Evolutionary conservation across 805 yeast species (phyloP).

Genomic region (Spathaspora gorwiae): DNA sequence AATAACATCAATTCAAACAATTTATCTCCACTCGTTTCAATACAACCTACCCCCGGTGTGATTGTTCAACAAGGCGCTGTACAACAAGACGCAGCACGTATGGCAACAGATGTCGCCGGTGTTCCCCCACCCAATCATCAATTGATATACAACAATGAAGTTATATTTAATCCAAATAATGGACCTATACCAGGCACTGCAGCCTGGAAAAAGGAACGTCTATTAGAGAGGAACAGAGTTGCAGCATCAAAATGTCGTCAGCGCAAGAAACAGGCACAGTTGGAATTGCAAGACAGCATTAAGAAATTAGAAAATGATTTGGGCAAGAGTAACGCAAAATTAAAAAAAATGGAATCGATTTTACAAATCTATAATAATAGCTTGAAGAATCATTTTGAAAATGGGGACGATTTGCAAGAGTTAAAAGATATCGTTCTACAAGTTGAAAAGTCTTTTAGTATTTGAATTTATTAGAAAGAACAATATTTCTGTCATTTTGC

Average conservation of each 20-base stretch:
- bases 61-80: too few species aligned
- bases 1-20: too few species aligned
- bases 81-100: too few species aligned
- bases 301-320: constrained; percentile 46
- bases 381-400: constrained; percentile 13
- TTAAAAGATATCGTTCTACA: constrained; percentile 6
- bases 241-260: constrained; percentile 70
- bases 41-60: too few species aligned
- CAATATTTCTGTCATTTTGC: not conserved
- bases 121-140: constrained; percentile 48
- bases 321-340: constrained; percentile 14
- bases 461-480: not conserved
- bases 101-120: constrained; percentile 24
- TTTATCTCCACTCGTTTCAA: too few species aligned
- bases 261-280: constrained; percentile 64
- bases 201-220: constrained; percentile 63
- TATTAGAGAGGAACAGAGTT: constrained; percentile 59
- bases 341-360: constrained; percentile 19
- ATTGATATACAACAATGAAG: constrained; percentile 51
- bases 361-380: constrained; percentile 16
- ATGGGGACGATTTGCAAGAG: constrained; percentile 3
- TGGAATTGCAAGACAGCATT: constrained; percentile 59
- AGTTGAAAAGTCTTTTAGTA: not conserved
- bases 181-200: constrained; percentile 61
- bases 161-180: constrained; percentile 48